Base-by-base conservation (phyloP, 352 stramenopile genomes). In the Albugo candida region DNA sequence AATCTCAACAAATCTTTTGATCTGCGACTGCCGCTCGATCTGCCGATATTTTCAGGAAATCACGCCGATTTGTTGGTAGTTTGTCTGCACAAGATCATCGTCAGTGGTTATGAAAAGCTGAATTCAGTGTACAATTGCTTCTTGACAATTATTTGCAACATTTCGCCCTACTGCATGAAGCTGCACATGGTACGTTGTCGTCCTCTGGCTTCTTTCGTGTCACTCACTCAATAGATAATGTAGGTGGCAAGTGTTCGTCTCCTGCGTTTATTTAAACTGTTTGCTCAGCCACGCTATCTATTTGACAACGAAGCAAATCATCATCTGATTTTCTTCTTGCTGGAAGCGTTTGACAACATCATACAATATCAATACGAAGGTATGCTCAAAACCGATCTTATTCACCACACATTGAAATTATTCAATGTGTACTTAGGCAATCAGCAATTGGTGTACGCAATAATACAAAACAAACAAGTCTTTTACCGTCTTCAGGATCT, bases 331-430 rank as follows among this genome's bases (percentile, higher is more conserved):
- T 95, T 94, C 20, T 87, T 98, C 37, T 55, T 99, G 39, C 69
- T 98, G 27, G 93, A 98, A 64, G 91, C 96, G 5, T 98, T 99
- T 59, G 97, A 98, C 68, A 99, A 99, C 65, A 95, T 98, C 45
- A 96, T 99, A 56, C 95, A 99, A 74, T 99, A 99, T 55, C 95
- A 99, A 64, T 96, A 92, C 53, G 70, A 74, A 43, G 50, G 50
- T 52, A 47, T 5, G 8, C 8, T 17, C 39, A 45, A 4, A 14
- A 14, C 6, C 1, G 40, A 19, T 1, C 45, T 27, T 14, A 6
- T 14, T 4, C 0, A 46, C 42, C 34, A 20, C 36, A 18, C 21
- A 2, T n/a, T 16, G 17, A 31, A 3, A 3, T 31, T 10, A 10
- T 31, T 31, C 3, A 31, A 31, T 31, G 24, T 31, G 3, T 87